Evolutionary conservation across 2,329 filamentous ascomycete genomes (phyloP), one percentile per base, ranked within the genome.

Genomic region (Pyrenochaeta sp.): DNA sequence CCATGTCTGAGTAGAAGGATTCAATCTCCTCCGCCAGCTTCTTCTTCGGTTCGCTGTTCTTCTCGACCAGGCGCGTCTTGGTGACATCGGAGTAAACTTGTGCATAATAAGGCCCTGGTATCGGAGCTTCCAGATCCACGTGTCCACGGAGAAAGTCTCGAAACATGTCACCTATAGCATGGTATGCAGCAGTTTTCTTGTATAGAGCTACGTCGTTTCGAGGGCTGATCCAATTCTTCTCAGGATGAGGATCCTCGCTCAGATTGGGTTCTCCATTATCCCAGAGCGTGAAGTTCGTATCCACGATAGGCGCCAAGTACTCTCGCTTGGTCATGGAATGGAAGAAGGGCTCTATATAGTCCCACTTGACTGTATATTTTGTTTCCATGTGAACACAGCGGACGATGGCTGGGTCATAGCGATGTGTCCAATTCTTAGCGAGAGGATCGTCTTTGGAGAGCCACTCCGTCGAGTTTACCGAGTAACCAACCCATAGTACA

Each of bases 31-130:
- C 48, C 0, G 54, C 53, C 0, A 77, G 61, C n/a, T 75, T 60
- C 4, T 50, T 27, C 44, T 68, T 62, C 0, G 73, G 69, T 19
- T 69, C 60, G 24, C 62, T 69, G 2, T 65, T 74, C 10, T 68
- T 67, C 61, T 79, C 69, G 19, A 83, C 71, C 1, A 84, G 71
- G n/a, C 74, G 73, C 1, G 81, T 83, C 56, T 80, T 79, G 7
- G 79, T 72, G 19, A 79, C 74, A 3, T 78, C 72, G 3, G 72
- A 73, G 37, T 67, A 59, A 2, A 71, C 66, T 10, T 66, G 64
- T 15, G 72, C 46, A 25, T 70, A 75, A 13, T 63, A 66, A 2
- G 69, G 74, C 27, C 68, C 74, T 1, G 69, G 73, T 2, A 65
- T 50, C 4, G 65, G 67, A 5, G 71, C 54, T 7, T 71, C 67